phyloP scores from a whole-genome alignment of 495 filamentous ascomycete species.

The Aspergillus ostianus region DNA sequence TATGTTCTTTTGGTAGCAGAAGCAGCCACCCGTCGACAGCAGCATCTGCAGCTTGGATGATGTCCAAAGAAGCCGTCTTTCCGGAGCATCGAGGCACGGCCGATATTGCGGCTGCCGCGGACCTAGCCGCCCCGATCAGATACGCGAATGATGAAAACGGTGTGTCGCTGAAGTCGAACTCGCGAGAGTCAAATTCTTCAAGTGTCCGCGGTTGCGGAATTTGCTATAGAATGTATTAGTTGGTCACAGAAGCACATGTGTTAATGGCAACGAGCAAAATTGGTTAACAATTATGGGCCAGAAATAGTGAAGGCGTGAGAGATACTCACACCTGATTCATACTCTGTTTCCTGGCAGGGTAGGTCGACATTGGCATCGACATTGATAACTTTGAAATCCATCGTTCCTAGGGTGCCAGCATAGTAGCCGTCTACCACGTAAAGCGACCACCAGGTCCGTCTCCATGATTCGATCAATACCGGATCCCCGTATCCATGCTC shows the following conservation, averaged over 20 bases:
- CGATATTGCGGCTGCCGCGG: not conserved
- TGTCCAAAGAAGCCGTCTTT: not conserved
- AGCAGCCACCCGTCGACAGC: constrained; percentile 25
- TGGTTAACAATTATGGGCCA: too few relatives aligned
- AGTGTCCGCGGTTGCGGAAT: constrained; percentile 57
- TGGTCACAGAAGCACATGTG: not conserved
- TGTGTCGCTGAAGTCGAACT: constrained; percentile 58
- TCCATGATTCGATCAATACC: constrained; percentile 31
- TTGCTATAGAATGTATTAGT: constrained; percentile 34
- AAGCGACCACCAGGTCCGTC: constrained; percentile 39
- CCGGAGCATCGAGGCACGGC: not conserved
- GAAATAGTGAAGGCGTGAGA: too few relatives aligned
- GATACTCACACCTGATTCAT: constrained; percentile 57
- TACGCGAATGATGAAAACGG: constrained; percentile 64
- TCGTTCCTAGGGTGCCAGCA: constrained; percentile 30
- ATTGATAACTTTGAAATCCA: constrained; percentile 51
- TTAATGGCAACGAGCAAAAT: not conserved
- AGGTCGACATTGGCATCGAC: constrained; percentile 59
- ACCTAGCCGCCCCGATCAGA: not conserved
- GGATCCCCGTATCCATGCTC: constrained; percentile 20
- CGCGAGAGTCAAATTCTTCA: constrained; percentile 67
- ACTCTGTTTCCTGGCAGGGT: constrained; percentile 78
- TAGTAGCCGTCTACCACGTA: constrained; percentile 32
- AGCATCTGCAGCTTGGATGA: constrained; percentile 12
- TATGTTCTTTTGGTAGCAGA: constrained; percentile 22